phyloP scores from a whole-genome alignment of 2,329 filamentous ascomycete species.

The Alternaria sp. region DNA sequence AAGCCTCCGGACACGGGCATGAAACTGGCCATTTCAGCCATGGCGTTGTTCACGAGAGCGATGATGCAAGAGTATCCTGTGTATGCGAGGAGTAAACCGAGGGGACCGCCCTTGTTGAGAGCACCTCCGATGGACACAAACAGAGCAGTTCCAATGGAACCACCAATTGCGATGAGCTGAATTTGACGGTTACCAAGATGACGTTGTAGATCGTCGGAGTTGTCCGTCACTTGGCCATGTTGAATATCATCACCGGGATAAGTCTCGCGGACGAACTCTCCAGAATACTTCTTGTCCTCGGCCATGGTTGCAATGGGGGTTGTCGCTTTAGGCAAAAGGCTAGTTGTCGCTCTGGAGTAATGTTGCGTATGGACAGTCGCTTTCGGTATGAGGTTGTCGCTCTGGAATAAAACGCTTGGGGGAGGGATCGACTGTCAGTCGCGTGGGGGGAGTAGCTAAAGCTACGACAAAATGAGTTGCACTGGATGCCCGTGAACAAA shows the following conservation, averaged over 20 bases:
- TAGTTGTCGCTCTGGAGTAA: constrained; percentile 21
- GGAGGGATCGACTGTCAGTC: constrained; percentile 22
- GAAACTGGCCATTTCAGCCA: constrained; percentile 70
- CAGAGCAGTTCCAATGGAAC: constrained; percentile 57
- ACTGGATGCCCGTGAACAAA: constrained; percentile 35
- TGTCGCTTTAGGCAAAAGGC: constrained; percentile 25
- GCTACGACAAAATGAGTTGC: constrained; percentile 36
- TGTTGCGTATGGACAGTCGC: constrained; percentile 29
- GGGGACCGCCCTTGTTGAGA: constrained; percentile 60
- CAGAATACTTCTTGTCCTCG: constrained; percentile 45
- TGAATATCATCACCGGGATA: constrained; percentile 39
- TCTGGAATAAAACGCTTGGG: constrained; percentile 23
- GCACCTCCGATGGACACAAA: constrained; percentile 70
- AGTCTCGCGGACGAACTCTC: constrained; percentile 41
- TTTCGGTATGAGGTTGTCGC: constrained; percentile 26
- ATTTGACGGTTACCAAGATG: constrained; percentile 54
- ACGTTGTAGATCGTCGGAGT: constrained; percentile 51
- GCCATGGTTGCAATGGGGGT: constrained; percentile 39
- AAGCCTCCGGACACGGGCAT: constrained; percentile 71
- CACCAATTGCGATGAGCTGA: constrained; percentile 54
- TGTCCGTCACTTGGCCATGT: constrained; percentile 43
- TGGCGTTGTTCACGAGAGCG: constrained; percentile 69
- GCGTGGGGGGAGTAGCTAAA: constrained; percentile 31
- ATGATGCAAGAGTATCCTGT: constrained; percentile 64
- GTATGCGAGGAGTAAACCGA: constrained; percentile 67